Conservation (phyloP, 2,329 filamentous ascomycete species). For the Rhynchosporium graminicola region DNA sequence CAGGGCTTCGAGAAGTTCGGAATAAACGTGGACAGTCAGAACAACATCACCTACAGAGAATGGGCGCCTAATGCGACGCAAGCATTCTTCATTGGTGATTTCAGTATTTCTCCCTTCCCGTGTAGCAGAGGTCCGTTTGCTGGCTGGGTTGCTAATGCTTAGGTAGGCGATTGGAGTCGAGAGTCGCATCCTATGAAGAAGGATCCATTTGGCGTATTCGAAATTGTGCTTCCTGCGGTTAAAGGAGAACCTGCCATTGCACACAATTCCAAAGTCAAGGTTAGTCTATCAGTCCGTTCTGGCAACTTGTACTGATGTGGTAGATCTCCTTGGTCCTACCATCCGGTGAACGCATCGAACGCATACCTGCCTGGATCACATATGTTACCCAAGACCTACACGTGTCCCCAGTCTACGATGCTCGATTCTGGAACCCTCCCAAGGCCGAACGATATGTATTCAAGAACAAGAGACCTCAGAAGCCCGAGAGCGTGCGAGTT, state of each 20-base stretch:
- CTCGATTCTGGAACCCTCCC: slow-evolving; percentile 95
- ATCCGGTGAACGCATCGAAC: slow-evolving; percentile 77
- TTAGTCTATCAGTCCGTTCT: slow-evolving; percentile 41
- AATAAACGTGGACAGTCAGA: slow-evolving; percentile 76
- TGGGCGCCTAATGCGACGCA: slow-evolving; percentile 90
- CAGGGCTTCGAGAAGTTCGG: slow-evolving; percentile 87
- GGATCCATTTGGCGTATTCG: slow-evolving; percentile 82
- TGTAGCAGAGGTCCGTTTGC: slow-evolving; percentile 16
- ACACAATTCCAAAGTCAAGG: slow-evolving; percentile 97
- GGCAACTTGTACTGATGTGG: slow-evolving; percentile 23
- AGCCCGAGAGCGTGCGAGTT: slow-evolving; percentile 83
- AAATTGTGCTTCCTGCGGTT: slow-evolving; percentile 72
- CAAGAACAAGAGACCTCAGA: slow-evolving; percentile 79
- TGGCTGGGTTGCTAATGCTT: slow-evolving; percentile 27
- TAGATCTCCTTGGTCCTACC: slow-evolving; percentile 84
- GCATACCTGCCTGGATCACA: slow-evolving; percentile 94
- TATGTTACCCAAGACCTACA: slow-evolving; percentile 91
- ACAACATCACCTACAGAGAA: slow-evolving; percentile 88
- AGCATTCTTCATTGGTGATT: slow-evolving; percentile 89
- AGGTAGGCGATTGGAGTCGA: slow-evolving; percentile 79
- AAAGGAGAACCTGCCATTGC: slow-evolving; percentile 77
- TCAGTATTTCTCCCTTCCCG: slow-evolving; percentile 60
- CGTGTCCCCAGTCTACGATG: slow-evolving; percentile 91
- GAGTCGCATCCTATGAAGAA: slow-evolving; percentile 85
- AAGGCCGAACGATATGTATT: slow-evolving; percentile 74